Evolutionary conservation across 441 rosid species (phyloP).

Genomic region (Arabidopsis lyrata): DNA sequence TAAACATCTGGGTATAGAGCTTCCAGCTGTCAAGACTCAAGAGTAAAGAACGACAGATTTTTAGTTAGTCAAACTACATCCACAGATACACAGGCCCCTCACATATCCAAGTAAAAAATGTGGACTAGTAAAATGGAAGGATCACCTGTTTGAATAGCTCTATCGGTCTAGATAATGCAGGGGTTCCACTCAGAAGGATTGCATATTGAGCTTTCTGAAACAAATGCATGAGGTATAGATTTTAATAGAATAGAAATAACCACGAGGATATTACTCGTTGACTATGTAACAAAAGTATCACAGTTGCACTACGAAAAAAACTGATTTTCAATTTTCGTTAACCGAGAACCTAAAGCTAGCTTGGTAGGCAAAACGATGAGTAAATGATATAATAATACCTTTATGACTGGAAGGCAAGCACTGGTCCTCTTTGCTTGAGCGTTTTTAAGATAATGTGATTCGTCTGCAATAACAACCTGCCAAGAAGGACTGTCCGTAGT

Average conservation of each 20-base stretch:
- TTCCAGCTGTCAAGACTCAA: conserved; percentile 74
- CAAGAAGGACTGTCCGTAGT: conserved; percentile 43
- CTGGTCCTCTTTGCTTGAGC: conserved; percentile 96
- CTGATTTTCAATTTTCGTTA: neutral
- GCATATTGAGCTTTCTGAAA: conserved; percentile 93
- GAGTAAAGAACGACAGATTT: conserved; percentile 13
- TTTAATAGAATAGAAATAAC: neutral
- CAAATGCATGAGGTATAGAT: conserved; percentile 12
- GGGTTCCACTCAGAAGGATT: conserved; percentile 91
- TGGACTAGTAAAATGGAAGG: neutral
- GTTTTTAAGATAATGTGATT: conserved; percentile 95
- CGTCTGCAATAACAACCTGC: conserved; percentile 98
- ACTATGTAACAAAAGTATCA: conserved; percentile 10
- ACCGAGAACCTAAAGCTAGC: conserved; percentile 23
- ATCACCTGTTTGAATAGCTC: conserved; percentile 93
- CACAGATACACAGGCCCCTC: neutral
- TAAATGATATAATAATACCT: conserved; percentile 54
- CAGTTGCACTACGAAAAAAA: conserved; percentile 4
- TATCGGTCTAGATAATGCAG: conserved; percentile 97
- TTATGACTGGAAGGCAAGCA: conserved; percentile 85
- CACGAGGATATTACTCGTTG: neutral
- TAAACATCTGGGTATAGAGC: conserved; percentile 93
- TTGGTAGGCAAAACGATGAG: conserved; percentile 34
- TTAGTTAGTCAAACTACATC: conserved; percentile 19
- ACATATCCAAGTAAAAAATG: neutral